Base-by-base conservation (phyloP, 1,139 yeast genomes). In the Geotrichum candidum region DNA sequence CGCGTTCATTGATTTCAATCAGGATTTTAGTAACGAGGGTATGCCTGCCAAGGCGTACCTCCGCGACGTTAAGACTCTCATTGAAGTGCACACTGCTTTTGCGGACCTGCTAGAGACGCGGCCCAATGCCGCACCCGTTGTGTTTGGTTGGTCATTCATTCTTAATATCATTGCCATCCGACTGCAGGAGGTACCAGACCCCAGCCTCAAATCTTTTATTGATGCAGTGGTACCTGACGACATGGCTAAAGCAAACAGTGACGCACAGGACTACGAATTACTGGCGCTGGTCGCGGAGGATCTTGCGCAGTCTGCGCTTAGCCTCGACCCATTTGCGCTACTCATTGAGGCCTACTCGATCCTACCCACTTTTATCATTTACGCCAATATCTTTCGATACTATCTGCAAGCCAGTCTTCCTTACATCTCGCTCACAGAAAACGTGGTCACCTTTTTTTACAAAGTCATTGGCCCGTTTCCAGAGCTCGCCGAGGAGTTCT, bases 71-170 rank as follows among this genome's bases (percentile, higher is more conserved):
- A 68, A 70, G 0, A 70, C 78, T 0, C 77, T 88, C 63, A 70
- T 72, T 57, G 67, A 69, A 58, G 76, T 84, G 29, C 82, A 80
- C 67, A 70, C 69, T 4, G 64, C 67, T 1, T 66, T 80, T 23
- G 67, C 78, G 3, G 73, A 59, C 18, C 61, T 64, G 29, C 54
- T 53, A 53, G 65, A 56, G 27, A 41, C 78, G 18, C 68, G 74
- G 0, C 72, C 76, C 11, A 66, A 74, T 1, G 82, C 84, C 63
- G 74, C 90, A 0, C 76, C 87, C 3, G 75, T 86, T 1, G 72
- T 83, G 57, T 87, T 88, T 68, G 82, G 85, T 41, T 90, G 96
- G 96, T 83, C 90, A 13, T 82, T 88, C 25, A 74, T 86, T 5
- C 70, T 87, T 9, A 84, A 84, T 66, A 77, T 86, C 59, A 84